Conservation (phyloP, 768 basidiomycete genomes). For the Boletus eberwhitei region DNA sequence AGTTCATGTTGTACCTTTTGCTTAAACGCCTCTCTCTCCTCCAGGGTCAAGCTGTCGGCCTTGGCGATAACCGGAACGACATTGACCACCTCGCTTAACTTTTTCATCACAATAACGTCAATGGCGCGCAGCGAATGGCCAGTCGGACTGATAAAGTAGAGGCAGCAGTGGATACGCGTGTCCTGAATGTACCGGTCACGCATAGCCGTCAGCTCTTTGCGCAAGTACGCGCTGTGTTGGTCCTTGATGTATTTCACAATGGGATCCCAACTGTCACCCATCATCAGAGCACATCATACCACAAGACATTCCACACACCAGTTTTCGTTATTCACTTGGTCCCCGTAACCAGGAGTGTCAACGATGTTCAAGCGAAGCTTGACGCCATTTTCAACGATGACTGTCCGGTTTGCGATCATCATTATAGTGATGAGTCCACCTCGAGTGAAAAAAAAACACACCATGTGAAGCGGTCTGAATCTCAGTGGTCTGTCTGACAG, state of each 20-base stretch:
- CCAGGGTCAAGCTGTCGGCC: conserved; percentile 88
- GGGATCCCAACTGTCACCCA: conserved; percentile 83
- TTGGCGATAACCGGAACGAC: conserved; percentile 99
- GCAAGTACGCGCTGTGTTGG: conserved; percentile 97
- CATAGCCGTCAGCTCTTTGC: conserved; percentile 98
- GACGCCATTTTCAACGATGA: conserved; percentile 95
- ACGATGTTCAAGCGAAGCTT: conserved; percentile 94
- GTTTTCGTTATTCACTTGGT: conserved; percentile 98
- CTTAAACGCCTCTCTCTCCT: conserved; percentile 94
- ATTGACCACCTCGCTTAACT: conserved; percentile 97
- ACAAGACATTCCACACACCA: conserved; percentile 54
- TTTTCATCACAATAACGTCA: conserved; percentile 98
- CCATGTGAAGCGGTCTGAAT: conserved; percentile 95
- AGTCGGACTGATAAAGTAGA: conserved; percentile 99
- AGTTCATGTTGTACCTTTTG: conserved; percentile 54
- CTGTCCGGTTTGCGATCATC: conserved; percentile 38
- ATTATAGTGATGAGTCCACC: conserved; percentile 1
- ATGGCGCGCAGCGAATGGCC: conserved; percentile 95
- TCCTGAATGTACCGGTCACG: conserved; percentile 98
- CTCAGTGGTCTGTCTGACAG: conserved; percentile 93
- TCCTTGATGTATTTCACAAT: conserved; percentile 99
- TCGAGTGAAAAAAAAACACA: conserved; percentile 36
- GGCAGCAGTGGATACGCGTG: conserved; percentile 96
- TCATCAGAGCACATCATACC: conserved; percentile 1
- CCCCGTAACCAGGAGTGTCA: conserved; percentile 97